These are phyloP conservation scores for Nephelium lappaceum DNA, from an alignment of 345 rosid species.

Conservation along the genomic window DNA sequence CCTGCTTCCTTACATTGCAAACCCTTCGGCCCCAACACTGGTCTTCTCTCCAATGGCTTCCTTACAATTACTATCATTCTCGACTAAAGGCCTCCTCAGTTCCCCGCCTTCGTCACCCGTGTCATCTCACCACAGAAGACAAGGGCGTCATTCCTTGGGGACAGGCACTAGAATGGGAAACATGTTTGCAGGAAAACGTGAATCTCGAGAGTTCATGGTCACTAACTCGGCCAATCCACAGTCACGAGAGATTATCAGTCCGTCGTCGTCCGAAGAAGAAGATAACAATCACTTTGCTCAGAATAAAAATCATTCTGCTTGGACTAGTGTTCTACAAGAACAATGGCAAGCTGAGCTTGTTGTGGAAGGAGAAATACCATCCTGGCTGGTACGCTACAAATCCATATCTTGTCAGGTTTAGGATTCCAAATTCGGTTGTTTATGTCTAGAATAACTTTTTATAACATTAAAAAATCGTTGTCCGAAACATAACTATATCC, in stretches of 20 bases:
- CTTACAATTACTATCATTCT: constrained; percentile 20
- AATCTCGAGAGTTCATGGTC: constrained; percentile 18
- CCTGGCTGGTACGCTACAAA: constrained; percentile 74
- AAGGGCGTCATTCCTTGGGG: constrained; percentile 1
- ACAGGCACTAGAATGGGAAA: constrained; percentile 18
- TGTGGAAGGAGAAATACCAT: constrained; percentile 79
- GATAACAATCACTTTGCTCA: neutral
- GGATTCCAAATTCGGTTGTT: neutral
- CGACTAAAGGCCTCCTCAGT: constrained; percentile 13
- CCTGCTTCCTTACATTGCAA: neutral
- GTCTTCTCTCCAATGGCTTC: constrained; percentile 46
- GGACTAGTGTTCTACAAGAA: constrained; percentile 79
- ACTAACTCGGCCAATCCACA: constrained; percentile 36
- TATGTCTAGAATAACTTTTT: too few species aligned
- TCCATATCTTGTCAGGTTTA: neutral
- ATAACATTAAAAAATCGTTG: neutral
- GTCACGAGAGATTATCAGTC: constrained; percentile 15
- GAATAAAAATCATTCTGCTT: constrained; percentile 55
- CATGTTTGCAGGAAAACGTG: neutral
- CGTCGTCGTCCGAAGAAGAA: constrained; percentile 37
- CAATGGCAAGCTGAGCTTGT: constrained; percentile 81
- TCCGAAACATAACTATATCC: neutral
- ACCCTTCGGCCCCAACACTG: neutral
- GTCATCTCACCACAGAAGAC: neutral
- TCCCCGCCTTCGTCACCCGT: constrained; percentile 20